Evolutionary conservation across 805 yeast genomes (phyloP), one percentile per base, ranked within the genome.

Genomic region (Candida hispaniensis): DNA sequence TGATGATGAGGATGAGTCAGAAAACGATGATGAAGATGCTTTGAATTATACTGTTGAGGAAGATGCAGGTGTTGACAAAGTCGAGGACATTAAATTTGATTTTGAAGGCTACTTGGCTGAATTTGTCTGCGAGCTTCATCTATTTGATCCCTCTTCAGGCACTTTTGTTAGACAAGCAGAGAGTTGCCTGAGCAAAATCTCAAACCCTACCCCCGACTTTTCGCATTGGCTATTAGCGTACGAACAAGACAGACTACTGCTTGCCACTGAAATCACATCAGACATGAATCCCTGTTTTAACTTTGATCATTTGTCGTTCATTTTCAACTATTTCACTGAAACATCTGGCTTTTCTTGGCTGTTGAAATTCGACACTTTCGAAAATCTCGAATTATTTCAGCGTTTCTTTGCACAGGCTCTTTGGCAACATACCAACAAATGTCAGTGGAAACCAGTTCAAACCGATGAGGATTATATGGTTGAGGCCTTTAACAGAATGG

Each of bases 201-300:
- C 61, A 3, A 73, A 69, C 26, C 41, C 63, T 7, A 10, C 28
- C 28, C 73, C 66, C 0, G 50, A 56, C 7, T 79, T 68, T 64
- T 56, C 62, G 17, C 80, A 60, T 48, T 64, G 70, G 58, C 51
- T 83, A 20, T 66, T 67, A 7, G 56, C 75, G 6, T 50, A 55
- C 4, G 39, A 48, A 1, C 41, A 47, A 4, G 45, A 45, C 2
- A 47, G 50, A 4, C 45, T 52, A 2, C 38, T 59, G 13, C 41
- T 73, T 4, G 69, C 67, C 1, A 52, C 64, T 4, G 51, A 50
- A 3, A 51, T 78, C 14, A 50, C 60, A 7, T 63, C 69, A 8
- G 63, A 65, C 17, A 58, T 82, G 55, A 74, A 69, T 48, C 82
- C 91, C 2, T 63, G 68, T n/a, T 75, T 80, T 50, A 73, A 75